Evolutionary conservation across 148 eudicot species (phyloP).

Genomic region (Amaranthus palmeri): DNA sequence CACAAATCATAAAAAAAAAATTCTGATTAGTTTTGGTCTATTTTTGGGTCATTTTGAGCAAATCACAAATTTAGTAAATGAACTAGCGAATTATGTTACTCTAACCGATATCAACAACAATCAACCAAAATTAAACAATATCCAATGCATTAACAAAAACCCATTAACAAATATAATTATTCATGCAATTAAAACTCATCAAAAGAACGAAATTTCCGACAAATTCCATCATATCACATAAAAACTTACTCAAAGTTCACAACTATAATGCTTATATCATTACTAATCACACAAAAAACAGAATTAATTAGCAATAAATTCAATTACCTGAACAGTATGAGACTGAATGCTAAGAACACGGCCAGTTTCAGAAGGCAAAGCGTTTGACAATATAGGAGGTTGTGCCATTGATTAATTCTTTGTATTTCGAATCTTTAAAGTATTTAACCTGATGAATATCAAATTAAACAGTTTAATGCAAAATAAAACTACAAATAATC

Average conservation of each 20-base stretch:
- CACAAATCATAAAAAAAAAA: no score
- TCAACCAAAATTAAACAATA: not conserved
- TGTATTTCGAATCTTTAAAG: conserved; percentile 18
- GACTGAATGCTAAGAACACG: conserved; percentile 98
- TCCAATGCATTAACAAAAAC: not conserved
- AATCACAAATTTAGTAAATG: no score
- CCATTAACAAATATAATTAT: not conserved
- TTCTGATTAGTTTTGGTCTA: no score
- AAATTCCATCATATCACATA: not conserved
- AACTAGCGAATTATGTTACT: no score
- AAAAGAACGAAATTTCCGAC: not conserved
- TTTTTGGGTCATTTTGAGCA: no score
- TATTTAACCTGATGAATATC: conserved; percentile 12
- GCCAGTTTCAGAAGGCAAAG: conserved; percentile 83
- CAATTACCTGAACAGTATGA: conserved; percentile 85
- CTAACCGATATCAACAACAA: not conserved
- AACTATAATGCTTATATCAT: no score
- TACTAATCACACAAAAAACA: not conserved
- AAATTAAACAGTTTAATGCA: conserved; percentile 2
- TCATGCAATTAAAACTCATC: not conserved
- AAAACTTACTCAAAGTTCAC: not conserved
- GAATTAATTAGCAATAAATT: not conserved
- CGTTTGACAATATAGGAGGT: conserved; percentile 66
- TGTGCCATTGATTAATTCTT: conserved; percentile 55
- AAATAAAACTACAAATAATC: not conserved